Conservation (phyloP, 2,329 filamentous ascomycete species). For the Diplodia seriata region DNA sequence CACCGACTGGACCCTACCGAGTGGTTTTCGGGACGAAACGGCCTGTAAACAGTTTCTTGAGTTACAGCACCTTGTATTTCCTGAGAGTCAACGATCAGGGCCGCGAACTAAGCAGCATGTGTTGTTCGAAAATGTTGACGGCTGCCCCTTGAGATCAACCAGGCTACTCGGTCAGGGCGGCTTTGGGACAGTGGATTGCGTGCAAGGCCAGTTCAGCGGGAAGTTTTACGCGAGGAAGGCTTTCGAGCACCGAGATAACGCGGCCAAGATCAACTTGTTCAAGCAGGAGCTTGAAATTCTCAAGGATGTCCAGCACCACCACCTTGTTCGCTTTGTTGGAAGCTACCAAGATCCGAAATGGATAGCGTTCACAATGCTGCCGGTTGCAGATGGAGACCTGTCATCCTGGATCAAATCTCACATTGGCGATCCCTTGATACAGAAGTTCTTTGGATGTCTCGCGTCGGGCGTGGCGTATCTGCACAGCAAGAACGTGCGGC, state of each 20-base stretch:
- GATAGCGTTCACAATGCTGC: constrained; percentile 28
- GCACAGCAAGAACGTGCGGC: constrained; percentile 39
- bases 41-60: background rate
- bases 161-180: background rate
- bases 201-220: background rate
- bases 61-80: background rate
- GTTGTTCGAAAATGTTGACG: background rate
- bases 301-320: constrained; percentile 36
- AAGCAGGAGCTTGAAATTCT: constrained; percentile 34
- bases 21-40: background rate
- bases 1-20: background rate
- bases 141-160: background rate
- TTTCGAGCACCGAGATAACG: background rate
- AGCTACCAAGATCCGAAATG: constrained; percentile 27
- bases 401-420: constrained; percentile 4
- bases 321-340: constrained; percentile 38
- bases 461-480: constrained; percentile 39
- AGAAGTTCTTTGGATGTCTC: constrained; percentile 43
- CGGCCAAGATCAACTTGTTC: background rate
- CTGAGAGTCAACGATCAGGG: background rate
- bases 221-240: background rate
- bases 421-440: constrained; percentile 27
- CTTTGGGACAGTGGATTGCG: background rate
- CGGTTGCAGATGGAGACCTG: constrained; percentile 33
- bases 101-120: background rate